phyloP scores from a whole-genome alignment of 768 basidiomycete genomes.

The Naganishia vishniacii region DNA sequence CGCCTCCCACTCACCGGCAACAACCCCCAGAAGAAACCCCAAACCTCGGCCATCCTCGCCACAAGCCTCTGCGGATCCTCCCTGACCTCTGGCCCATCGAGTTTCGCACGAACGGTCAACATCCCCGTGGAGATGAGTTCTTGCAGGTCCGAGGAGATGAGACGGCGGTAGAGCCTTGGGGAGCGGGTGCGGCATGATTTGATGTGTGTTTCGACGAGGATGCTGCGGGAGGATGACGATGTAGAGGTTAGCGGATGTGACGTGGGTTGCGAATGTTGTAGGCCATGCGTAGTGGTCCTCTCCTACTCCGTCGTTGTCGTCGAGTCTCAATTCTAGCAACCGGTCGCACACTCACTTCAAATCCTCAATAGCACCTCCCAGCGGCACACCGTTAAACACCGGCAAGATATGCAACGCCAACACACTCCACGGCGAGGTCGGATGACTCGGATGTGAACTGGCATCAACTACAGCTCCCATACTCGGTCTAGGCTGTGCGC shows the following conservation, averaged over 20 bases:
- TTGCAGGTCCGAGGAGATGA: conserved; percentile 69
- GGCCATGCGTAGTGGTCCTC: too few species aligned
- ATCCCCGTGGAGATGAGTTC: conserved; percentile 83
- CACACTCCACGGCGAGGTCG: conserved; percentile 64
- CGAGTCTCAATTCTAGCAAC: too few species aligned
- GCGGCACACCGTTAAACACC: conserved; percentile 81
- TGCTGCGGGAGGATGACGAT: too few species aligned
- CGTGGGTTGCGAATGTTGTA: background rate
- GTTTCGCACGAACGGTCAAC: conserved; percentile 82
- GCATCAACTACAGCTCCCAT: conserved; percentile 30
- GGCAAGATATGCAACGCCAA: conserved; percentile 83
- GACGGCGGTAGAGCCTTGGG: conserved; percentile 48
- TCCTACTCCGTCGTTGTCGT: too few species aligned
- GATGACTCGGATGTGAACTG: conserved; percentile 37
- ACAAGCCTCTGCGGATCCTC: conserved; percentile 58
- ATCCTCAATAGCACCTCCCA: conserved; percentile 82
- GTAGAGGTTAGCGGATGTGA: background rate
- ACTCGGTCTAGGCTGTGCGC: background rate
- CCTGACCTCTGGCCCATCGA: conserved; percentile 48
- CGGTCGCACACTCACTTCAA: conserved; percentile 67
- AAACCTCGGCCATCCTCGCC: conserved; percentile 72
- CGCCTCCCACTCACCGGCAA: conserved; percentile 21
- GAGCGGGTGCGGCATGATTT: conserved; percentile 65
- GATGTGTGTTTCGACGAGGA: conserved; percentile 72
- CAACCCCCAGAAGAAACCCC: conserved; percentile 84